These are phyloP conservation scores for Pseudomonodictys pantanalensis DNA, from an alignment of 495 filamentous ascomycete genomes.

Conservation along the genomic window DNA sequence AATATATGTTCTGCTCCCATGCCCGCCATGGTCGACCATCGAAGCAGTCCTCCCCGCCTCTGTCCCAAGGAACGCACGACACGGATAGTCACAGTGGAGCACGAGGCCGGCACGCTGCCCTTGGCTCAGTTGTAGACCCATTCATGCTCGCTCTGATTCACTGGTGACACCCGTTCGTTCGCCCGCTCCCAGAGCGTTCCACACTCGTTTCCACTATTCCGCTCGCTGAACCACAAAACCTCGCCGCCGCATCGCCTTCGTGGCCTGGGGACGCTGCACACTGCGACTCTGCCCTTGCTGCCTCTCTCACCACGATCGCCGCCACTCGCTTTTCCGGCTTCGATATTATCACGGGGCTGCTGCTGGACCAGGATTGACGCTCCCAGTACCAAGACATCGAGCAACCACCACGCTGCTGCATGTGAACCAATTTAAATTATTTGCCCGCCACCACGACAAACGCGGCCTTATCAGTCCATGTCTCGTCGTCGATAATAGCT, in stretches of 20 bases:
- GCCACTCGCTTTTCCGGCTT: neutral
- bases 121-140: neutral
- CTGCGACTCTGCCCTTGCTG: neutral
- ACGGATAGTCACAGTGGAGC: conserved; percentile 21
- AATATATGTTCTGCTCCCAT: conserved; percentile 7
- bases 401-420: conserved; percentile 23
- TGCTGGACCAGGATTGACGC: neutral
- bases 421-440: conserved; percentile 19
- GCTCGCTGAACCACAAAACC: conserved; percentile 10
- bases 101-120: conserved; percentile 23
- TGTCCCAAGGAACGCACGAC: neutral
- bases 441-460: conserved; percentile 4
- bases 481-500: neutral
- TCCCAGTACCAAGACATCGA: conserved; percentile 21
- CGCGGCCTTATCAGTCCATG: conserved; percentile 1
- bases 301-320: neutral
- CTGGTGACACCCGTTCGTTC: conserved; percentile 17
- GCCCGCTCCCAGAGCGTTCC: conserved; percentile 14
- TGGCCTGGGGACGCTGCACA: neutral
- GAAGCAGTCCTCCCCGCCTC: neutral
- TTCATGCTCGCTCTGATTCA: conserved; percentile 8
- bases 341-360: neutral
- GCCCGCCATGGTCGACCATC: neutral
- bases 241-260: neutral
- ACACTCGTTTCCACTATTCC: conserved; percentile 20